Evolutionary conservation across 805 yeast genomes (phyloP).

Genomic region (Pichia rugopelliculosa): DNA sequence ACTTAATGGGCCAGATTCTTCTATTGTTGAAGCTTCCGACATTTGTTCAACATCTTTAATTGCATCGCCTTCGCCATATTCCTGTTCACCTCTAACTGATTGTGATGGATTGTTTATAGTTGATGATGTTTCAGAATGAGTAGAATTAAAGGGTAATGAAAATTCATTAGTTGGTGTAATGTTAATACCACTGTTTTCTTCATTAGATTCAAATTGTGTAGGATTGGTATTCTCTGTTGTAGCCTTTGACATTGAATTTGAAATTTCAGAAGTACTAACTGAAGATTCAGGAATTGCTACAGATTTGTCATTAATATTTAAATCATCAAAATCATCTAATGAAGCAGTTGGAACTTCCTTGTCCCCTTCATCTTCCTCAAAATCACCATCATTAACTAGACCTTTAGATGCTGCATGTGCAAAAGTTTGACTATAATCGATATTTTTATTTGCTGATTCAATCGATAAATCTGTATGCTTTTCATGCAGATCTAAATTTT

Average conservation of each 20-base stretch:
- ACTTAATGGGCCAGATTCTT: slow-evolving; percentile 25
- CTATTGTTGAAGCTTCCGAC: slow-evolving; percentile 29
- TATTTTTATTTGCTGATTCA: slow-evolving; percentile 26
- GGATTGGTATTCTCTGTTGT: slow-evolving; percentile 31
- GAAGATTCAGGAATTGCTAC: slow-evolving; percentile 13
- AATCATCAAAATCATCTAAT: slow-evolving; percentile 26
- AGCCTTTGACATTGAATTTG: slow-evolving; percentile 11
- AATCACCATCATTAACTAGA: slow-evolving; percentile 18
- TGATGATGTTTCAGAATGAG: slow-evolving; percentile 81
- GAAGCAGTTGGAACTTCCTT: slow-evolving; percentile 29
- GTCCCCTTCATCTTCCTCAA: slow-evolving; percentile 11
- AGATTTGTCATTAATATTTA: slow-evolving; percentile 10
- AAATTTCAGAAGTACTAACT: slow-evolving; percentile 18
- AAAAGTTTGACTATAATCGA: slow-evolving; percentile 24
- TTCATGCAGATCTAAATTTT: slow-evolving; percentile 35
- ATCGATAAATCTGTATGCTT: slow-evolving; percentile 26
- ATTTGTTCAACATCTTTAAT: slow-evolving; percentile 41
- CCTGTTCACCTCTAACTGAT: slow-evolving; percentile 61
- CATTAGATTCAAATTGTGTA: slow-evolving; percentile 29
- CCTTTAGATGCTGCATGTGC: slow-evolving; percentile 24
- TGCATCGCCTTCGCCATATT: not conserved
- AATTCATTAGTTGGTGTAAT: slow-evolving; percentile 17
- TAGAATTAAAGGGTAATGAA: slow-evolving; percentile 42
- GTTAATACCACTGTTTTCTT: not conserved
- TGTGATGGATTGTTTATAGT: slow-evolving; percentile 89